phyloP scores from a whole-genome alignment of 345 rosid species.

The Turritis glabra region DNA sequence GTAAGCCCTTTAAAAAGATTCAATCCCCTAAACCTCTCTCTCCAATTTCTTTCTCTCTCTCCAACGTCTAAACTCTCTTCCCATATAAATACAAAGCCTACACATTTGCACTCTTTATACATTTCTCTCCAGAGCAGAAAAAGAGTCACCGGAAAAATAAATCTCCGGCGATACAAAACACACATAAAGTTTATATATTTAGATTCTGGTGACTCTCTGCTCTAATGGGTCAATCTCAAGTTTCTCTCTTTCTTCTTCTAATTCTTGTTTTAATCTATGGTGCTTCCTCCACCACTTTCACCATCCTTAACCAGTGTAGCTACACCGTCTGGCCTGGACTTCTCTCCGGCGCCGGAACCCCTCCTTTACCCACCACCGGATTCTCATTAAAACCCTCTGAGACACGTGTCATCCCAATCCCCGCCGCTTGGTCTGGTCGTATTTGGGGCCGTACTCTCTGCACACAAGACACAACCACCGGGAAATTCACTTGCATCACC shows the following conservation, averaged over 20 bases:
- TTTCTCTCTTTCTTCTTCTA: constrained; percentile 15
- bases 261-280: background rate
- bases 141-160: constrained; percentile 30
- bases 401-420: constrained; percentile 42
- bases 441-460: constrained; percentile 72
- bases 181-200: background rate
- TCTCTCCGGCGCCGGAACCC: constrained; percentile 60
- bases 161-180: constrained; percentile 13
- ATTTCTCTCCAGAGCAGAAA: constrained; percentile 9
- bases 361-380: constrained; percentile 58
- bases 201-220: constrained; percentile 37
- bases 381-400: constrained; percentile 51
- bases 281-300: constrained; percentile 44
- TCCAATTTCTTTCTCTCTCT: constrained; percentile 7
- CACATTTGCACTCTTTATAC: constrained; percentile 7
- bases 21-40: constrained; percentile 11
- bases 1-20: constrained; percentile 15
- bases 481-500: constrained; percentile 60
- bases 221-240: constrained; percentile 36
- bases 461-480: constrained; percentile 51
- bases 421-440: constrained; percentile 68
- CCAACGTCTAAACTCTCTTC: background rate
- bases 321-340: constrained; percentile 72
- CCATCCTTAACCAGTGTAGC: constrained; percentile 55
- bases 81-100: constrained; percentile 1